Conservation (phyloP, 2,329 filamentous ascomycete genomes). For the Ceratocystis ficicola region DNA sequence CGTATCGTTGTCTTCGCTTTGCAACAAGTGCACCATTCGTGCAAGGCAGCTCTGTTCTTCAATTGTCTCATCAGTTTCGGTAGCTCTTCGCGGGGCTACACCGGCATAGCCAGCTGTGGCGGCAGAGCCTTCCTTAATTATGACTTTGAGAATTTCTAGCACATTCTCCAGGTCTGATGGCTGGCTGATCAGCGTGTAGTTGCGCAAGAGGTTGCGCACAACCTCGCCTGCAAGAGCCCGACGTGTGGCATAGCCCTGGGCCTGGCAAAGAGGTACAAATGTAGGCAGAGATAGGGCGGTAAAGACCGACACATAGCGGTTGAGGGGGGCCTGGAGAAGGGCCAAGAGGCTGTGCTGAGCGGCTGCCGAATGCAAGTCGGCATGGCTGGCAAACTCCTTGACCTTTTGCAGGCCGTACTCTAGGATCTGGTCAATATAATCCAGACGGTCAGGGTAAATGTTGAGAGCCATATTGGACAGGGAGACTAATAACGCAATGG, state of each 20-base stretch:
- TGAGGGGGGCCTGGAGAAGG: constrained; percentile 79
- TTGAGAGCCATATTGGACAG: constrained; percentile 86
- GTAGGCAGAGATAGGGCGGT: constrained; percentile 89
- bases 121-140: constrained; percentile 88
- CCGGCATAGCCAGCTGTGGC: constrained; percentile 73
- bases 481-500: constrained; percentile 85
- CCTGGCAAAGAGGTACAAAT: constrained; percentile 78
- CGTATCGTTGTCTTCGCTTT: constrained; percentile 75
- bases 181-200: constrained; percentile 67
- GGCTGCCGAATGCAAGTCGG: constrained; percentile 80
- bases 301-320: constrained; percentile 84
- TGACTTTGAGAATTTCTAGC: constrained; percentile 72
- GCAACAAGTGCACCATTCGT: constrained; percentile 76
- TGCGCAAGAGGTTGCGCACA: constrained; percentile 66
- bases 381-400: constrained; percentile 77
- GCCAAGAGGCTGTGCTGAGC: constrained; percentile 83
- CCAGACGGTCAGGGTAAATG: constrained; percentile 82
- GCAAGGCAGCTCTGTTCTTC: constrained; percentile 98
- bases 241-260: constrained; percentile 84
- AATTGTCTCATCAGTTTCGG: constrained; percentile 91
- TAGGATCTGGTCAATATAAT: constrained; percentile 91
- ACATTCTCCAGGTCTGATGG: constrained; percentile 75
- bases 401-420: constrained; percentile 81
- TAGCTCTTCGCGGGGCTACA: constrained; percentile 57
- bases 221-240: constrained; percentile 85